Evolutionary conservation across 352 stramenopile genomes (phyloP).

Genomic region (Phytopythium sindhum): DNA sequence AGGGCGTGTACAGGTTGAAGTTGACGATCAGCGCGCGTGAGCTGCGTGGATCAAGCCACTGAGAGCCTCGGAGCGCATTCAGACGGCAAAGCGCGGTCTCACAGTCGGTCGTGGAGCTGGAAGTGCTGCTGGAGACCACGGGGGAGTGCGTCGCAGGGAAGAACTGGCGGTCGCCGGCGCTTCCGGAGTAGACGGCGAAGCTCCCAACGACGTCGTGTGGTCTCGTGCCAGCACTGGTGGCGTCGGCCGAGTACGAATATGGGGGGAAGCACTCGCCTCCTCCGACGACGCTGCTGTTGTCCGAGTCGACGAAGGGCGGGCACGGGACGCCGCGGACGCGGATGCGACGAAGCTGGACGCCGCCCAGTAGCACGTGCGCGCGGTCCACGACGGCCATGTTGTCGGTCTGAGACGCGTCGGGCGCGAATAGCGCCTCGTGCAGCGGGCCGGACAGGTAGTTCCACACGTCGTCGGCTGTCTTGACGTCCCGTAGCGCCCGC

Average conservation of each 20-base stretch:
- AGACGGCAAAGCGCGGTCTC: conserved; percentile 34
- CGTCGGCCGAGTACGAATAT: conserved; percentile 21
- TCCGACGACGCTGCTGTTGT: conserved; percentile 7
- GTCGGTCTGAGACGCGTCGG: conserved; percentile 54
- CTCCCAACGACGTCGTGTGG: conserved; percentile 20
- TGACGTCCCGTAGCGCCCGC: conserved; percentile 30
- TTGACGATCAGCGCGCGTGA: conserved; percentile 41
- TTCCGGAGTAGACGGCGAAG: conserved; percentile 35
- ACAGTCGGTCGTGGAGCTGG: conserved; percentile 14
- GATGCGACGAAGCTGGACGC: conserved; percentile 46
- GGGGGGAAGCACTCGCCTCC: conserved; percentile 31
- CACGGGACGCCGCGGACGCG: conserved; percentile 34
- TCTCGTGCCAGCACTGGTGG: too few relatives aligned
- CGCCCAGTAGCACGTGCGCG: conserved; percentile 54
- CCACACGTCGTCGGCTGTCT: conserved; percentile 49
- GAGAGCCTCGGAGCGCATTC: conserved; percentile 17
- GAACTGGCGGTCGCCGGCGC: conserved; percentile 20
- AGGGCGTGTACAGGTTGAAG: conserved; percentile 70
- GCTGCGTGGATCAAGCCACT: conserved; percentile 53
- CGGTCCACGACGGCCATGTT: conserved; percentile 52
- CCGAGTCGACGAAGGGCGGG: conserved; percentile 2
- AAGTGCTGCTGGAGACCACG: conserved; percentile 18
- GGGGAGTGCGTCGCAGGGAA: conserved; percentile 8
- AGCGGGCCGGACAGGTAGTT: conserved; percentile 42
- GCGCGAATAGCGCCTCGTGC: conserved; percentile 33